phyloP scores from a whole-genome alignment of 108 stramenopile species.

The Discostella pseudostelligera region DNA sequence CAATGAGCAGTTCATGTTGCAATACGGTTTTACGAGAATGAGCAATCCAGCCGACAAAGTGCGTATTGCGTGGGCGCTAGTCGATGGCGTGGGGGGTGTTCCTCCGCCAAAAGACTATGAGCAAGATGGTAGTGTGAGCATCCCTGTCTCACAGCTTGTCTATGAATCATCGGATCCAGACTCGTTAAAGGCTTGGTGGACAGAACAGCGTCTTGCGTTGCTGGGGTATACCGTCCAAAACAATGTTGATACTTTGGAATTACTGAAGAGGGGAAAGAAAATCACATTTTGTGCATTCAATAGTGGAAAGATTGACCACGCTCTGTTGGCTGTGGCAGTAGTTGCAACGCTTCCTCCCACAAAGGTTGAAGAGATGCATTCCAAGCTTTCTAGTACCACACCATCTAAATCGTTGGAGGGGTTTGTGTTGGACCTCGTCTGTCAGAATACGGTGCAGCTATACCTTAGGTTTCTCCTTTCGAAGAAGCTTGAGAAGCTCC shows the following conservation, averaged over 20 bases:
- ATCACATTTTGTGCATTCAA: slow-evolving; percentile 57
- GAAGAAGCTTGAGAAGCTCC: slow-evolving; percentile 73
- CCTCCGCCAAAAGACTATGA: slow-evolving; percentile 54
- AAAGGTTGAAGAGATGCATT: slow-evolving; percentile 42
- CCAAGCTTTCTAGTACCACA: slow-evolving; percentile 35
- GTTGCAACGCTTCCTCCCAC: slow-evolving; percentile 71
- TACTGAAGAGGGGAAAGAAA: slow-evolving; percentile 71
- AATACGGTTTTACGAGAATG: slow-evolving; percentile 82
- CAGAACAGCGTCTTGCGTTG: slow-evolving; percentile 66
- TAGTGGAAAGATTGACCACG: slow-evolving; percentile 70
- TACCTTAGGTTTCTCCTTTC: slow-evolving; percentile 70
- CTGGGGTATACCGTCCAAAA: slow-evolving; percentile 61
- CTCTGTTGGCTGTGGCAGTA: slow-evolving; percentile 61
- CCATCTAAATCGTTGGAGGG: slow-evolving; percentile 25
- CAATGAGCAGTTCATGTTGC: slow-evolving; percentile 70
- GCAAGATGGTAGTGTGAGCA: slow-evolving; percentile 33
- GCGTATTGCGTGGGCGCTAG: slow-evolving; percentile 76
- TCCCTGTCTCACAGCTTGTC: slow-evolving; percentile 39
- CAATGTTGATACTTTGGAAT: slow-evolving; percentile 52
- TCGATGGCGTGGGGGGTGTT: slow-evolving; percentile 74
- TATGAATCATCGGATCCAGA: slow-evolving; percentile 68
- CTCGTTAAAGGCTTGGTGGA: slow-evolving; percentile 79
- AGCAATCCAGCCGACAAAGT: slow-evolving; percentile 64
- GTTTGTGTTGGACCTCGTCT: slow-evolving; percentile 45
- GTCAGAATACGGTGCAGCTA: slow-evolving; percentile 57